Evolutionary conservation across 2,329 filamentous ascomycete species (phyloP).

Genomic region (Xylariales sp.): DNA sequence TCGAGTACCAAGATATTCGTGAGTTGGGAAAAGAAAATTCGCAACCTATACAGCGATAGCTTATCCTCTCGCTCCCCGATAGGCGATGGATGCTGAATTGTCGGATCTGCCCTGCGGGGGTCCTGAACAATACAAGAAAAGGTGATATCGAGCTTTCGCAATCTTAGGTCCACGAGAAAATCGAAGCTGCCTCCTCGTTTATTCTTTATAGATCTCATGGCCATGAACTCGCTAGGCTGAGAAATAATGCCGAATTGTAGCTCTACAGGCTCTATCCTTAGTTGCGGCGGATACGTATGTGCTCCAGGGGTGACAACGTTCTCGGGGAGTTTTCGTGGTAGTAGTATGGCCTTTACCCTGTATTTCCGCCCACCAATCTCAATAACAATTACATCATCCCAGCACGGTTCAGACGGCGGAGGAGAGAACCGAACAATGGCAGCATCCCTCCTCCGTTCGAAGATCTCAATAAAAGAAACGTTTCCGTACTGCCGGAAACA

Average conservation of each 20-base stretch:
- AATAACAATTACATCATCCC: conserved; percentile 35
- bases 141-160: conserved; percentile 54
- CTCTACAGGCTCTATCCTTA: conserved; percentile 33
- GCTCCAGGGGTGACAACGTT: conserved; percentile 31
- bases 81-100: conserved; percentile 30
- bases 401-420: conserved; percentile 39
- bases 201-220: conserved; percentile 61
- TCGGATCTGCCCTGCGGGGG: conserved; percentile 39
- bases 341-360: conserved; percentile 29
- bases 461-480: conserved; percentile 40
- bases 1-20: conserved; percentile 56
- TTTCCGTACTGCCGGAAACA: conserved; percentile 38
- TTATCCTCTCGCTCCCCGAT: conserved; percentile 37
- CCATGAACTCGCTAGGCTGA: conserved; percentile 65
- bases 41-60: conserved; percentile 53
- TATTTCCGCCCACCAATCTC: conserved; percentile 28
- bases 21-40: conserved; percentile 60
- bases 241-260: conserved; percentile 46
- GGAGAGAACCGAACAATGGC: conserved; percentile 41
- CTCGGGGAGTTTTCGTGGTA: conserved; percentile 1
- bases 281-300: conserved; percentile 27
- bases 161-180: conserved; percentile 55
- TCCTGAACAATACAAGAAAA: conserved; percentile 51
- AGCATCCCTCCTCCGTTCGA: conserved; percentile 24
- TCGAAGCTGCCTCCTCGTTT: conserved; percentile 42